Percentiles rank a stretch among this genome's conserved stretches.
phyloP scores from a whole-genome alignment of 768 basidiomycete species.

The Solioccasus polychromus region DNA sequence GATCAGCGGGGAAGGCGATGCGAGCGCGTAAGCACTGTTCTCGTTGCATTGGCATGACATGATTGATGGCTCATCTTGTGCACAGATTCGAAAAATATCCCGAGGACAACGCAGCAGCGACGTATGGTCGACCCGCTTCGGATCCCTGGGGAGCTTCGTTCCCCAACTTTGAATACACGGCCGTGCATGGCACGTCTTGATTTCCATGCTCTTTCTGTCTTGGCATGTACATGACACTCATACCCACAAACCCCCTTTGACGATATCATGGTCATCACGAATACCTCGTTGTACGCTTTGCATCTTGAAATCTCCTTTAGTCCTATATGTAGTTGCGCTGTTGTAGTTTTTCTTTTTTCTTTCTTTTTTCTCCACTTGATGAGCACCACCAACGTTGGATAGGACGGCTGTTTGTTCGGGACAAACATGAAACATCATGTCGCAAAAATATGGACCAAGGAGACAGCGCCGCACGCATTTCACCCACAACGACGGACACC shows the following conservation, averaged over 20 bases:
- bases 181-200: conserved; percentile 35
- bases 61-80: background rate
- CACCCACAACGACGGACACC: conserved; percentile 18
- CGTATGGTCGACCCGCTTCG: conserved; percentile 55
- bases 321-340: background rate
- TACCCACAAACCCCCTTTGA: conserved; percentile 8
- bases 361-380: background rate
- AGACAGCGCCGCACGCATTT: conserved; percentile 23
- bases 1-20: conserved; percentile 90
- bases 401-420: conserved; percentile 28
- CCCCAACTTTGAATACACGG: conserved; percentile 71
- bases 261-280: conserved; percentile 6
- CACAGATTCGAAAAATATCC: conserved; percentile 75
- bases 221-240: conserved; percentile 14
- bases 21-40: conserved; percentile 70
- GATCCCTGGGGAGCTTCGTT: conserved; percentile 70
- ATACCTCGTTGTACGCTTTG: conserved; percentile 10
- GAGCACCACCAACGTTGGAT: background rate
- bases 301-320: conserved; percentile 2
- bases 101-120: conserved; percentile 61
- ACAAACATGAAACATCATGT: conserved; percentile 36
- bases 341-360: conserved; percentile 6
- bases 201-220: background rate
- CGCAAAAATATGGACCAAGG: conserved; percentile 33
- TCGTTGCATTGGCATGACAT: background rate